These are phyloP conservation scores for Eruca vesicaria DNA, from an alignment of 441 rosid species.

Conservation along the genomic window DNA sequence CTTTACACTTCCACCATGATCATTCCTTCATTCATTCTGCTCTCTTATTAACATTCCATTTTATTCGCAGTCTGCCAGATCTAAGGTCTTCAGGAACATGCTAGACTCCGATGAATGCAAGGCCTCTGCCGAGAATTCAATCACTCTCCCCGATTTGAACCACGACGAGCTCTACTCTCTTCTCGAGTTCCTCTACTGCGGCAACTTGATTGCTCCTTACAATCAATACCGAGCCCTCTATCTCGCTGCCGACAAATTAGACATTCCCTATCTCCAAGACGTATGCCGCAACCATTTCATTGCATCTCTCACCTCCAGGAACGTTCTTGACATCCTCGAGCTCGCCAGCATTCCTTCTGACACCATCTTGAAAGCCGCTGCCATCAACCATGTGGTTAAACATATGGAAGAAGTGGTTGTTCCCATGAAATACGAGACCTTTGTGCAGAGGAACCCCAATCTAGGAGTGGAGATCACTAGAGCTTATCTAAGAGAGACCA, in stretches of 20 bases:
- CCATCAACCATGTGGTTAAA: conserved; percentile 49
- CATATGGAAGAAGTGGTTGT: conserved; percentile 68
- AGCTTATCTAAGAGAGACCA: conserved; percentile 38
- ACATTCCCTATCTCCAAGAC: conserved; percentile 33
- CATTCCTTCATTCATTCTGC: too few species aligned
- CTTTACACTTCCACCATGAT: too few species aligned
- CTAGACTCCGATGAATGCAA: conserved; percentile 71
- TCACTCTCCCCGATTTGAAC: conserved; percentile 52
- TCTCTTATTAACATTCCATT: neutral
- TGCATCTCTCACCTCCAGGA: conserved; percentile 43
- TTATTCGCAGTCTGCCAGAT: conserved; percentile 63
- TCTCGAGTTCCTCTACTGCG: conserved; percentile 69
- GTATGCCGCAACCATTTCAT: conserved; percentile 58
- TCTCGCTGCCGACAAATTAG: conserved; percentile 63
- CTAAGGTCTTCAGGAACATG: conserved; percentile 71
- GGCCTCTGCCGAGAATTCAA: conserved; percentile 47
- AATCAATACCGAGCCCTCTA: conserved; percentile 54
- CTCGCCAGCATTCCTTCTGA: conserved; percentile 58
- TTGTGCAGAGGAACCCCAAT: conserved; percentile 51
- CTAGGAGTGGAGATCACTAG: conserved; percentile 67
- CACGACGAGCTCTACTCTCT: conserved; percentile 61
- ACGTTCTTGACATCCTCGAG: conserved; percentile 63
- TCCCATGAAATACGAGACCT: conserved; percentile 46
- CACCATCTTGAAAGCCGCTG: conserved; percentile 45
- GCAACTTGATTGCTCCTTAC: conserved; percentile 44